These are phyloP conservation scores for Fragilariopsis cylindrus DNA, from an alignment of 108 stramenopile genomes.

Conservation along the genomic window DNA sequence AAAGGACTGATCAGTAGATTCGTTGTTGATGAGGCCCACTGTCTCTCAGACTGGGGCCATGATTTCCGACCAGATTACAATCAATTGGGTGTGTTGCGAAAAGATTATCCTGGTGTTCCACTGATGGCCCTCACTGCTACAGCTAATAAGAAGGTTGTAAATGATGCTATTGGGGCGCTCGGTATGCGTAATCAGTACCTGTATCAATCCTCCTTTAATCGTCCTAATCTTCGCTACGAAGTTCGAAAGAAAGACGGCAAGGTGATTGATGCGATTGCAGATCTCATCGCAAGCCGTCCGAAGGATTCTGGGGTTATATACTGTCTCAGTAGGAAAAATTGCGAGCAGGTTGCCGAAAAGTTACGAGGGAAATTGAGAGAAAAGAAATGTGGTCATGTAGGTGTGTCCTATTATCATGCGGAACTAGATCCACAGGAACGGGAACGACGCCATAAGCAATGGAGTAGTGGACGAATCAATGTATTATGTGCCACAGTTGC, in stretches of 20 bases:
- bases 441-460: constrained; percentile 82
- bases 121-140: constrained; percentile 98
- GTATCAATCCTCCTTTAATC: constrained; percentile 91
- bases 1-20: constrained; percentile 87
- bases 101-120: constrained; percentile 93
- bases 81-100: constrained; percentile 72
- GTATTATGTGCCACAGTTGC: constrained; percentile 92
- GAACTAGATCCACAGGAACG: constrained; percentile 81
- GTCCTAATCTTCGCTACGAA: constrained; percentile 94
- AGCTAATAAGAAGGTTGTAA: constrained; percentile 93
- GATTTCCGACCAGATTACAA: constrained; percentile 92
- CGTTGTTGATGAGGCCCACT: constrained; percentile 98
- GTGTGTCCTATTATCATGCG: constrained; percentile 95
- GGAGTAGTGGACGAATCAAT: constrained; percentile 85
- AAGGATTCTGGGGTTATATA: constrained; percentile 96
- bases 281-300: constrained; percentile 68
- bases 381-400: constrained; percentile 53
- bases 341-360: constrained; percentile 80
- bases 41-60: constrained; percentile 64
- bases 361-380: constrained; percentile 63
- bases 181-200: constrained; percentile 72
- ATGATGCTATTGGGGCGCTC: constrained; percentile 86
- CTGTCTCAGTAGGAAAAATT: constrained; percentile 94
- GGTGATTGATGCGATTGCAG: constrained; percentile 74
- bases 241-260: constrained; percentile 87